phyloP scores from a whole-genome alignment of 208 protist genomes.

The Herpetomonas tarakana region DNA sequence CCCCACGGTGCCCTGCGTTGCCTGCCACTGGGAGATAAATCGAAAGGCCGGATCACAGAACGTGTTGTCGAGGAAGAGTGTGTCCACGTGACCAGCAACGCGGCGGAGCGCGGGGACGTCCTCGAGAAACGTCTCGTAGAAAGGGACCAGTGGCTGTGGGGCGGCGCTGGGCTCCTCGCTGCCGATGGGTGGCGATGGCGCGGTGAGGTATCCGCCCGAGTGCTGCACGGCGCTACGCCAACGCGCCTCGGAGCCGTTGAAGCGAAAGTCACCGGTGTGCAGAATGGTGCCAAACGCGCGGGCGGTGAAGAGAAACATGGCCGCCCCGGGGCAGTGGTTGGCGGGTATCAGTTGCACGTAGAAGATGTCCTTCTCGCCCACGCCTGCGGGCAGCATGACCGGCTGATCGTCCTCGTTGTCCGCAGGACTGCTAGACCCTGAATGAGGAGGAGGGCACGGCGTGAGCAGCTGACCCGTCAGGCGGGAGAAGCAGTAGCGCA shows the following conservation, averaged over 20 bases:
- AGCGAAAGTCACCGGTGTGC: slow-evolving; percentile 94
- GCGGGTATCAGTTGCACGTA: slow-evolving; percentile 66
- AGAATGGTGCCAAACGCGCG: slow-evolving; percentile 55
- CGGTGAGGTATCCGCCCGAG: neutral
- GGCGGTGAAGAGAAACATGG: slow-evolving; percentile 86
- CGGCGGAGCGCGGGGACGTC: slow-evolving; percentile 40
- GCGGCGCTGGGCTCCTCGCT: neutral
- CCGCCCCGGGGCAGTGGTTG: slow-evolving; percentile 92
- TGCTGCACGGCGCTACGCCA: slow-evolving; percentile 11
- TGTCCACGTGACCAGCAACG: slow-evolving; percentile 49
- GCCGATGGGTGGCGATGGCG: neutral
- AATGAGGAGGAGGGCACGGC: slow-evolving; percentile 1
- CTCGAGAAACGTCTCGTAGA: slow-evolving; percentile 56
- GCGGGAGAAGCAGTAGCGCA: slow-evolving; percentile 54
- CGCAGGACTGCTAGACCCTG: slow-evolving; percentile 15
- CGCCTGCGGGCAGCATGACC: neutral
- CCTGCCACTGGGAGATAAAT: slow-evolving; percentile 74
- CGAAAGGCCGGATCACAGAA: slow-evolving; percentile 81
- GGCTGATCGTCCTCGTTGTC: neutral
- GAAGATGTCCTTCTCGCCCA: slow-evolving; percentile 13
- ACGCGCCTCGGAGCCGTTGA: slow-evolving; percentile 28
- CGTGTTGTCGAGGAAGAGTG: slow-evolving; percentile 92
- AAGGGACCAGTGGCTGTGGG: slow-evolving; percentile 8
- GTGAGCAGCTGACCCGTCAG: slow-evolving; percentile 19
- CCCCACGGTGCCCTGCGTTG: slow-evolving; percentile 43